A percentile compares a stretch with the other conserved stretches of the same genome.
Evolutionary conservation across 2,329 filamentous ascomycete genomes (phyloP).

Genomic region (Cytospora piceicola): DNA sequence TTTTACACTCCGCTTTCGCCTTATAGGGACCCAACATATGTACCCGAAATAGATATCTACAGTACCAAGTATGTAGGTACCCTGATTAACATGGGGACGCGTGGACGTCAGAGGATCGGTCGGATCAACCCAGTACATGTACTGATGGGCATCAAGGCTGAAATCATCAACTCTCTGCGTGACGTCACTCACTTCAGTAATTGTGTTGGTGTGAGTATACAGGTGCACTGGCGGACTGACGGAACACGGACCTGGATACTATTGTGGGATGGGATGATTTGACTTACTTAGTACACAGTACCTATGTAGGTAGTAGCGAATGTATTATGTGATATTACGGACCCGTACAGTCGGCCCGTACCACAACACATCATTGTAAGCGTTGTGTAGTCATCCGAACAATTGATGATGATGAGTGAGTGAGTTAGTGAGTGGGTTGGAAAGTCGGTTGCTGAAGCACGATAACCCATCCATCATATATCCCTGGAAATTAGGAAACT

Average conservation of each 20-base stretch:
- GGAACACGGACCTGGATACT: no score
- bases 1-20: background rate
- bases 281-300: no score
- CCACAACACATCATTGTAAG: no score
- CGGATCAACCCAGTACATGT: background rate
- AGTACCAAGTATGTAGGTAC: no score
- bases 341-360: no score
- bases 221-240: no score
- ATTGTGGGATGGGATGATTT: no score
- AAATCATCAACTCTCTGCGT: background rate
- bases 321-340: no score
- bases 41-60: no score
- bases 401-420: background rate
- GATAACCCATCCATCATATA: no score
- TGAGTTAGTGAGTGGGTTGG: no score
- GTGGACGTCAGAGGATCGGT: conserved; percentile 1
- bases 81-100: background rate
- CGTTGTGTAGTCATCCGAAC: background rate
- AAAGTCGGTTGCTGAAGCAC: background rate
- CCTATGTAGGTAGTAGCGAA: no score
- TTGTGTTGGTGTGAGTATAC: background rate
- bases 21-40: background rate
- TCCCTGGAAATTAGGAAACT: background rate
- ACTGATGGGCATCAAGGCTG: background rate
- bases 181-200: background rate